These are phyloP conservation scores for Hymenoscyphus occultus DNA, from an alignment of 2,329 filamentous ascomycete genomes.

Conservation along the genomic window DNA sequence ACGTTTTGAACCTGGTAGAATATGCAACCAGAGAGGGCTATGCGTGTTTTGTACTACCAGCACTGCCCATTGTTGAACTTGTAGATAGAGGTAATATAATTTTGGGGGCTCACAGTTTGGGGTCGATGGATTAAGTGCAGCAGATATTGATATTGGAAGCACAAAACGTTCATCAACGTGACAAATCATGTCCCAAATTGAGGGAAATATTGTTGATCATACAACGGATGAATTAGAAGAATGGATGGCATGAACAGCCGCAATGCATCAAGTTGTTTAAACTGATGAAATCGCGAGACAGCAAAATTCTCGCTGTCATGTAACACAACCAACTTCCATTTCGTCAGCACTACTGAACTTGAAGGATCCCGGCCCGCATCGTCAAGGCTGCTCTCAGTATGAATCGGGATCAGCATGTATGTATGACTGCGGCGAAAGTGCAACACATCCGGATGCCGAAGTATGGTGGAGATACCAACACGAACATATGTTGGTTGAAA, in stretches of 20 bases:
- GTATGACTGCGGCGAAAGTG: slow-evolving; percentile 6
- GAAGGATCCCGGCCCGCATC: slow-evolving; percentile 7
- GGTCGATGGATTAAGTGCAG: background rate
- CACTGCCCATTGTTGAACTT: slow-evolving; percentile 8
- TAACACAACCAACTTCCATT: background rate
- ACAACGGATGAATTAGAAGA: slow-evolving; percentile 4
- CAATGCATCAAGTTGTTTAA: background rate
- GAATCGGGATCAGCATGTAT: slow-evolving; percentile 4
- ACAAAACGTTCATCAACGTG: slow-evolving; percentile 4
- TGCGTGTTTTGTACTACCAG: slow-evolving; percentile 2
- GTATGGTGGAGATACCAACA: background rate
- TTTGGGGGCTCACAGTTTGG: slow-evolving; percentile 2
- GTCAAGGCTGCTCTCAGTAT: background rate
- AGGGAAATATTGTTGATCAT: slow-evolving; percentile 1
- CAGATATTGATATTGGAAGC: background rate
- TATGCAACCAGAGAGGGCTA: background rate
- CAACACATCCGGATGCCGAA: background rate
- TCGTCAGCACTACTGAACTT: background rate
- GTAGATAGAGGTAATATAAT: background rate
- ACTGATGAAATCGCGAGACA: background rate
- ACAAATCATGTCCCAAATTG: slow-evolving; percentile 3
- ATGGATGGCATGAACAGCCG: slow-evolving; percentile 1
- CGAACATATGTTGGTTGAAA: background rate
- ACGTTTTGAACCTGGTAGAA: slow-evolving; percentile 1
- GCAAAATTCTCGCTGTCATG: background rate